A percentile compares a stretch with the other conserved stretches of the same genome.
phyloP scores from a whole-genome alignment of 2,329 filamentous ascomycete genomes.

The Ramularia collo-cygni region DNA sequence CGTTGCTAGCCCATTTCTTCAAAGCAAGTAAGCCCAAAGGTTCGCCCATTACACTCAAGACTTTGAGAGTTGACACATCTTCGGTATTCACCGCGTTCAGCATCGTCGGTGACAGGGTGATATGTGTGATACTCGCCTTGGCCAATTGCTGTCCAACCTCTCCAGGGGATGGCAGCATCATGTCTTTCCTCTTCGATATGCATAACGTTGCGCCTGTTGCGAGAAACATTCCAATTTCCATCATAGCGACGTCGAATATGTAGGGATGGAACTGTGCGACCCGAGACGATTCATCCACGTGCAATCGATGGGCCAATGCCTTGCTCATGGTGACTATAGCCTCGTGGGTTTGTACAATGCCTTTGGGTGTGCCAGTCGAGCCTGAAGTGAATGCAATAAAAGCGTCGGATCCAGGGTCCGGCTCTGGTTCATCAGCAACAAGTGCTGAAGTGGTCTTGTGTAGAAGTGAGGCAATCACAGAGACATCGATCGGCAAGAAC shows the following conservation, averaged over 20 bases:
- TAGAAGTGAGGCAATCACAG: too few relatives aligned
- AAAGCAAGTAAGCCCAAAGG: neutral
- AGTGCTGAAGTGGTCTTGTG: neutral
- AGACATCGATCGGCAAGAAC: neutral
- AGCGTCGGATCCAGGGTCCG: neutral
- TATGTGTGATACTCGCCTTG: neutral
- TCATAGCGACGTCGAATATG: conserved; percentile 6
- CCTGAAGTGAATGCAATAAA: conserved; percentile 8
- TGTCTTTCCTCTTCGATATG: neutral
- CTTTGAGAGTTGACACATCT: neutral
- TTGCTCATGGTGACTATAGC: conserved; percentile 1
- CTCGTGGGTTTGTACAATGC: conserved; percentile 3
- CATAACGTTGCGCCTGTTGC: conserved; percentile 1
- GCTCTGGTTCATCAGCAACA: neutral
- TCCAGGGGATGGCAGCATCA: neutral
- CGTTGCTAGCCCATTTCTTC: neutral
- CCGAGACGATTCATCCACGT: neutral
- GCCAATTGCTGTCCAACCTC: conserved; percentile 1
- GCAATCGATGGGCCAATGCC: neutral
- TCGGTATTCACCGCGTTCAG: neutral
- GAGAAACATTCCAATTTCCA: conserved; percentile 4
- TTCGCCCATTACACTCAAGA: conserved; percentile 3
- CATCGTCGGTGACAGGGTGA: conserved; percentile 3
- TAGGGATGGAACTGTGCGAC: conserved; percentile 4
- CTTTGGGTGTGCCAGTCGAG: conserved; percentile 9